Evolutionary conservation across 441 rosid species (phyloP).

Genomic region (Jatropha podagrica): DNA sequence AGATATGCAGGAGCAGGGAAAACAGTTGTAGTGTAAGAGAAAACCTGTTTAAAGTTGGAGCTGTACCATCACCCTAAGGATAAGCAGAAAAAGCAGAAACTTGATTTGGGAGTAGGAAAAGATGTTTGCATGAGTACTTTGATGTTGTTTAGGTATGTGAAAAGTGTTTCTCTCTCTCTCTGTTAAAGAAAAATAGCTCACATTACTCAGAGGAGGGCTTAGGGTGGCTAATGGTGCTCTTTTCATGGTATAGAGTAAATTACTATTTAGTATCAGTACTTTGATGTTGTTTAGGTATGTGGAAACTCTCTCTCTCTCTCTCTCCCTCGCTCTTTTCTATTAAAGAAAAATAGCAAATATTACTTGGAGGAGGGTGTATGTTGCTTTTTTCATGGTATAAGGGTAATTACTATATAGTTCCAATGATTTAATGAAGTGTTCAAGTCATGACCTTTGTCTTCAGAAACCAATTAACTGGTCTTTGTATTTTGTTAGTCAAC

Average conservation of each 20-base stretch:
- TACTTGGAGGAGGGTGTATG: background rate
- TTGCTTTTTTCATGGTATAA: background rate
- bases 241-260: too few species aligned
- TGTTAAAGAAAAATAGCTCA: too few species aligned
- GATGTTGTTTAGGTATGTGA: background rate
- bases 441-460: too few species aligned
- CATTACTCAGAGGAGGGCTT: too few species aligned
- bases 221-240: too few species aligned
- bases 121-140: background rate
- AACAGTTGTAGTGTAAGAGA: background rate
- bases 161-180: background rate
- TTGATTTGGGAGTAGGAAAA: background rate
- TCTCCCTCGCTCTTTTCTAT: too few species aligned
- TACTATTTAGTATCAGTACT: background rate
- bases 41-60: background rate
- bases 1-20: background rate
- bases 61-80: background rate
- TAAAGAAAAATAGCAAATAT: background rate
- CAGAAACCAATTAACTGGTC: too few species aligned
- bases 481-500: too few species aligned
- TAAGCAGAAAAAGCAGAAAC: too few species aligned
- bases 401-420: too few species aligned
- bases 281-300: too few species aligned
- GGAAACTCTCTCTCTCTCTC: background rate
- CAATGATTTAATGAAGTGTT: too few species aligned